Base-by-base conservation (phyloP, 2,329 filamentous ascomycete species). In the Talaromyces rugulosus region DNA sequence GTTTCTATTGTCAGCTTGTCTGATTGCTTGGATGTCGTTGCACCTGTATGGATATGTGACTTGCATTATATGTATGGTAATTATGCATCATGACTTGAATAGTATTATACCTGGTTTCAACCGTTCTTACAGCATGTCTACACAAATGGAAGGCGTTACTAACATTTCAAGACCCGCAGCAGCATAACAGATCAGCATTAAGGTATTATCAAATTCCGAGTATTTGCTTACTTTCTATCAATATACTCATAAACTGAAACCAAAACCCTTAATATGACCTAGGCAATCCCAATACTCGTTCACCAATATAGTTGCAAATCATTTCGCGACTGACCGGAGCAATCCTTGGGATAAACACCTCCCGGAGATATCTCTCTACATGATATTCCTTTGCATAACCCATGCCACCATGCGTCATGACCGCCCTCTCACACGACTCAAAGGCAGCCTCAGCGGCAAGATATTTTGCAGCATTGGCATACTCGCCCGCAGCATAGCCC, bases 391-490 rank as follows among this genome's bases (percentile, higher is more conserved):
- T 81, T 3, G 83, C 83, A 73, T 86, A 86, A 0, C 83, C 83
- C 83, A 85, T 86, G 0, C 83, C 83, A 18, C 83, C 83, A 71
- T 84, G 82, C 9, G 77, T 74, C 65, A 86, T 69, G 3, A 84
- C 78, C n/a, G 81, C 80, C 59, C 81, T 70, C 66, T 86, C 84
- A 66, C 83, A 85, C 0, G 83, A 82, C 9, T 75, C 78, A 67
- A 85, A 86, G 0, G 82, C 82, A 4, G 83, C 83, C 66, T 86
- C 84, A 0, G 82, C 83, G 11, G 83, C 83, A n/a, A 86, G 68
- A 66, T 84, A 85, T 68, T 86, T 86, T 0, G 82, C 83, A 6
- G 76, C 78, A 66, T 86, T 86, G n/a, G 79, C 80, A 53, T 83
- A 83, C 54, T 85, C 77, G 4, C 83, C 83, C 3, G 81, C 76